Evolutionary conservation across 352 stramenopile species (phyloP).

Genomic region (Phytophthora agathidicida): DNA sequence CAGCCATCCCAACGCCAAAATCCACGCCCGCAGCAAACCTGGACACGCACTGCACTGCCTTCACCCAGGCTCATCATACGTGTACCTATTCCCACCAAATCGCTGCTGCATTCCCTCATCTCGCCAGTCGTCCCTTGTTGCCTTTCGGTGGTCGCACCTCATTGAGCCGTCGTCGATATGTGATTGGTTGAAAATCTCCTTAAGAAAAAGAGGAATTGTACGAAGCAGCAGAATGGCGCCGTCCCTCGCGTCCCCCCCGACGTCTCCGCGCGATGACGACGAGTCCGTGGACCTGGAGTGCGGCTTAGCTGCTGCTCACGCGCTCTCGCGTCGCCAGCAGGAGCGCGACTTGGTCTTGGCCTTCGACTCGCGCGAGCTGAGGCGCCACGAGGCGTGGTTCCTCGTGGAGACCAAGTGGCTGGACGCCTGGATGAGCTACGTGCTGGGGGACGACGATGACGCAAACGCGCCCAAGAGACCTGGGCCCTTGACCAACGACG

Average conservation of each 20-base stretch:
- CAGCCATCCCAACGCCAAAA: slow-evolving; percentile 1
- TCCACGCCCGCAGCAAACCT: not conserved
- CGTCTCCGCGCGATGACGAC: slow-evolving; percentile 1
- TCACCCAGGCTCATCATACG: too few species aligned
- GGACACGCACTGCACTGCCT: too few species aligned
- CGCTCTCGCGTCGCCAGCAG: slow-evolving; percentile 18
- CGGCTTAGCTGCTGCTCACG: not conserved
- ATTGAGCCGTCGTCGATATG: too few species aligned
- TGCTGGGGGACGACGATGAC: slow-evolving; percentile 69
- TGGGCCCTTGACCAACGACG: slow-evolving; percentile 71
- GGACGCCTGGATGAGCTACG: slow-evolving; percentile 82
- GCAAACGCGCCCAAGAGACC: slow-evolving; percentile 53
- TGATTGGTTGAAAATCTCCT: too few species aligned
- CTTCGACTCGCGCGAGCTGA: slow-evolving; percentile 70
- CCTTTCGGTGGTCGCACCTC: slow-evolving; percentile 11
- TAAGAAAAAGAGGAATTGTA: too few species aligned
- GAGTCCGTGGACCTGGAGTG: slow-evolving; percentile 32
- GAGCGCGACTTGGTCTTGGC: slow-evolving; percentile 73
- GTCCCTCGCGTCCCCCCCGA: slow-evolving; percentile 3
- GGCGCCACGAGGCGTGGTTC: slow-evolving; percentile 78
- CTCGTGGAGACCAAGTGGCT: slow-evolving; percentile 81
- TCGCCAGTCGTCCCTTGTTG: too few species aligned
- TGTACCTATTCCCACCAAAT: too few species aligned
- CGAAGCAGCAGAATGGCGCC: slow-evolving; percentile 21
- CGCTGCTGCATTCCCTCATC: too few species aligned